Base-by-base conservation (phyloP, 2,329 filamentous ascomycete species). In the Trichophyton schoenleinii region DNA sequence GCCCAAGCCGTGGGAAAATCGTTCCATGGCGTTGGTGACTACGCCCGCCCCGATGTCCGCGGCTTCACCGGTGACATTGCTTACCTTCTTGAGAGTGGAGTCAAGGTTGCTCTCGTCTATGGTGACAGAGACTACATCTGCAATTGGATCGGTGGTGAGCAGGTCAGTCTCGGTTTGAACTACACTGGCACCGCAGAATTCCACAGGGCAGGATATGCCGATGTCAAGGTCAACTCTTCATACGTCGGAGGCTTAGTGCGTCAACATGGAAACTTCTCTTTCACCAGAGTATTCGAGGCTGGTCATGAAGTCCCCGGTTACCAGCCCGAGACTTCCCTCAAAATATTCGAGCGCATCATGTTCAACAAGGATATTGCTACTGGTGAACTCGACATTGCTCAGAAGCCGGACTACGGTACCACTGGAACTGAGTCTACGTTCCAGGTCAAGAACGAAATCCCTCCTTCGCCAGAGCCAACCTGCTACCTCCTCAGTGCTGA, bases 61-160 rank as follows among this genome's bases (percentile, higher is more conserved):
- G 62, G 62, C 8, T 64, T 63, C 44, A 53, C 62, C 20, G 62
- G 63, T n/a, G 62, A 66, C 57, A 55, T 66, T n/a, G 77, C 71
- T 0, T 81, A 80, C 62, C 72, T 86, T 1, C 76, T 86, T 5
- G 82, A 85, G 59, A 73, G 75, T 15, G 81, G 81, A 7, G 75
- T 84, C 59, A 81, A 82, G 63, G 81, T 85, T 2, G 75, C 80
- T 46, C 70, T 84, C 31, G 73, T 83, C 44, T 83, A 84, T 66
- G 82, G 82, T 1, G 83, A 85, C 67, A 75, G 80, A 1, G 82
- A 85, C 67, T 84, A 78, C 63, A 73, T 73, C 0, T 78, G 76
- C 66, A 80, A 80, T 68, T 81, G 64, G 79, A 64, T 81, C 9
- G 79, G 79, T 22, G 80, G 79, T 34, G 78, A 82, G 66, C 66